phyloP scores from a whole-genome alignment of 2,329 filamentous ascomycete genomes.

The Aspergillus novoparasiticus region DNA sequence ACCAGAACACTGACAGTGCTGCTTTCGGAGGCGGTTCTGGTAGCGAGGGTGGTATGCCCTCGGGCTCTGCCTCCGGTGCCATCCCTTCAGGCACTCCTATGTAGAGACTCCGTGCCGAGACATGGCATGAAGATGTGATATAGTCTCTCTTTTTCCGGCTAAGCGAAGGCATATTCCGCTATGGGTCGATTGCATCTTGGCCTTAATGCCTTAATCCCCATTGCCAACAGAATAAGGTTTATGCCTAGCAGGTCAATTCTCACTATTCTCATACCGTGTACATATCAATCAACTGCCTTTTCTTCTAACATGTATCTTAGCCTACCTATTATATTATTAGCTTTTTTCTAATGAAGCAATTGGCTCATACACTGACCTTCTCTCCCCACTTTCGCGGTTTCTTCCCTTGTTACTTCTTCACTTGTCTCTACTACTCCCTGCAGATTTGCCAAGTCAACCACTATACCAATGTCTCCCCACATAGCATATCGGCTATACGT shows the following conservation, averaged over 20 bases:
- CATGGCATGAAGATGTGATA: neutral
- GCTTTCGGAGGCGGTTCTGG: conserved; percentile 18
- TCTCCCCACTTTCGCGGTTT: rapidly evolving
- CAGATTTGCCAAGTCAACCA: too few species aligned
- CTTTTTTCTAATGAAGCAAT: neutral
- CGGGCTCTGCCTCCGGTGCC: conserved; percentile 17
- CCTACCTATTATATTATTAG: neutral
- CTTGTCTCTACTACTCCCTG: too few species aligned
- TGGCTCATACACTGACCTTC: neutral
- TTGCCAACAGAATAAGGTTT: neutral
- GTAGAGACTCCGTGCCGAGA: neutral
- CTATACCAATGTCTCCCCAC: neutral
- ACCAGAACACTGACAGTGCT: conserved; percentile 21
- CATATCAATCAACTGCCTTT: neutral
- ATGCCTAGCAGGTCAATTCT: neutral
- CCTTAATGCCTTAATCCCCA: neutral
- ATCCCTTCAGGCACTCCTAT: conserved; percentile 14
- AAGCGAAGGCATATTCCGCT: neutral
- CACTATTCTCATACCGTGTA: neutral
- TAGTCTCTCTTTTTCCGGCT: neutral
- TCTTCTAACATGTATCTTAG: neutral
- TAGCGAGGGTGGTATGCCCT: conserved; percentile 6
- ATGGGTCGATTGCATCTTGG: too few species aligned
- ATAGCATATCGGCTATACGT: neutral
- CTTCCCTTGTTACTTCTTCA: rapidly evolving